Evolutionary conservation across 352 stramenopile genomes (phyloP).

Genomic region (Saprolegnia parasitica): DNA sequence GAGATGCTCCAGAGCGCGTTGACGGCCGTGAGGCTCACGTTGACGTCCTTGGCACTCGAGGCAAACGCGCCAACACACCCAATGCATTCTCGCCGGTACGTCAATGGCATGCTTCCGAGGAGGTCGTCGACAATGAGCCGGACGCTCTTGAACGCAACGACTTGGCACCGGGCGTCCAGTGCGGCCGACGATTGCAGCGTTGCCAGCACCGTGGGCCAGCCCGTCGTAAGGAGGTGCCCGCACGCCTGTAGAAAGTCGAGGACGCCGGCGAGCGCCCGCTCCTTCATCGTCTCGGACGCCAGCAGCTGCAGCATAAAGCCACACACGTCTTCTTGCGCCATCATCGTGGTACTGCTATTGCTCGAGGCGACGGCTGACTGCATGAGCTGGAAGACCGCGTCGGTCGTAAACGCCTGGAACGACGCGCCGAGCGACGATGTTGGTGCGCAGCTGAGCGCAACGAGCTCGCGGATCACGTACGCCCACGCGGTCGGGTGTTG

Average conservation of each 20-base stretch:
- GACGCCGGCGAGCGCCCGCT: conserved; percentile 57
- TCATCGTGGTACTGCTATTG: conserved; percentile 40
- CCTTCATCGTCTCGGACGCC: conserved; percentile 64
- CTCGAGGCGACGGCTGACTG: conserved; percentile 59
- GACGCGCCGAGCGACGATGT: conserved; percentile 29
- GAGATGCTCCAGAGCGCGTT: conserved; percentile 95
- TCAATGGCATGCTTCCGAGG: conserved; percentile 78
- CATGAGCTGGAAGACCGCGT: conserved; percentile 77
- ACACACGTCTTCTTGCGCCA: conserved; percentile 52
- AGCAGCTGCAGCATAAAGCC: conserved; percentile 50
- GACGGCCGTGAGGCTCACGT: conserved; percentile 96
- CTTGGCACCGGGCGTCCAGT: conserved; percentile 68
- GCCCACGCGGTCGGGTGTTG: conserved; percentile 58
- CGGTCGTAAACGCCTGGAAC: conserved; percentile 73
- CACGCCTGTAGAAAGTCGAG: conserved; percentile 75
- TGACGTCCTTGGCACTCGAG: conserved; percentile 92
- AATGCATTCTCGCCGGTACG: conserved; percentile 70
- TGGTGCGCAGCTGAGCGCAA: conserved; percentile 59
- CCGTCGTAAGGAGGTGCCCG: conserved; percentile 58
- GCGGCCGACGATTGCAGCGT: conserved; percentile 62
- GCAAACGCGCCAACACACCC: conserved; percentile 94
- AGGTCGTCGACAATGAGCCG: conserved; percentile 97
- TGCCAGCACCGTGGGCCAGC: conserved; percentile 65
- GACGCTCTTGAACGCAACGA: conserved; percentile 92
- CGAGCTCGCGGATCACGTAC: conserved; percentile 69